Conservation (phyloP, 2,329 filamentous ascomycete species). For the Chlorencoelia australis region DNA sequence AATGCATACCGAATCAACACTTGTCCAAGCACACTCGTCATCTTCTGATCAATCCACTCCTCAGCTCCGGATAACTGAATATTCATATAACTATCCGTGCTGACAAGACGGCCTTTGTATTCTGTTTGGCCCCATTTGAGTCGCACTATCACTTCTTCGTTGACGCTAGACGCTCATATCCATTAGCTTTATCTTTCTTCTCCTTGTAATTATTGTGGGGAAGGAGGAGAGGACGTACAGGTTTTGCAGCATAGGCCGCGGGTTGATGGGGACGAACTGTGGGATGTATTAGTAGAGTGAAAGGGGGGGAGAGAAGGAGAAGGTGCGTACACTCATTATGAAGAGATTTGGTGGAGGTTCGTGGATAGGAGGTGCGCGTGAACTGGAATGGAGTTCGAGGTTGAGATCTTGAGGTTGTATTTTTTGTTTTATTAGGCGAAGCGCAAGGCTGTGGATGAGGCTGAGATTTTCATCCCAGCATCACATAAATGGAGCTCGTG, state of each 20-base stretch:
- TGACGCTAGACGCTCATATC: slow-evolving; percentile 51
- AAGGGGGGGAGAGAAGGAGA: not conserved
- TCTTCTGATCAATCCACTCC: slow-evolving; percentile 84
- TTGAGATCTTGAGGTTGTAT: slow-evolving; percentile 1
- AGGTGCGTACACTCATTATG: slow-evolving; percentile 29
- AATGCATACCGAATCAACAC: slow-evolving; percentile 74
- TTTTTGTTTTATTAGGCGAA: slow-evolving; percentile 7
- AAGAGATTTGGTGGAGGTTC: not conserved
- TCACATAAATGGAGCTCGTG: no score
- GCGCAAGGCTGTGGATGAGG: slow-evolving; percentile 10
- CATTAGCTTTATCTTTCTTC: not conserved
- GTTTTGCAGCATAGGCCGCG: slow-evolving; percentile 88
- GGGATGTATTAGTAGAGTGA: slow-evolving; percentile 17
- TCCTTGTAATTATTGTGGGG: not conserved
- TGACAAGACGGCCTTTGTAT: slow-evolving; percentile 88
- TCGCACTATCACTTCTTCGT: slow-evolving; percentile 82
- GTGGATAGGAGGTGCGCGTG: not conserved
- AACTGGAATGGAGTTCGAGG: slow-evolving; percentile 1
- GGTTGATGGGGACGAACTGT: slow-evolving; percentile 88
- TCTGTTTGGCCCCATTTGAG: slow-evolving; percentile 98
- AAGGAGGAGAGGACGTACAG: slow-evolving; percentile 49
- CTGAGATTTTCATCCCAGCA: no score
- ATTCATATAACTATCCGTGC: slow-evolving; percentile 98
- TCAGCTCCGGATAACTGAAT: slow-evolving; percentile 84
- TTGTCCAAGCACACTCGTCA: slow-evolving; percentile 74